phyloP scores from a whole-genome alignment of 805 yeast species.

The Yarrowia sp. region DNA sequence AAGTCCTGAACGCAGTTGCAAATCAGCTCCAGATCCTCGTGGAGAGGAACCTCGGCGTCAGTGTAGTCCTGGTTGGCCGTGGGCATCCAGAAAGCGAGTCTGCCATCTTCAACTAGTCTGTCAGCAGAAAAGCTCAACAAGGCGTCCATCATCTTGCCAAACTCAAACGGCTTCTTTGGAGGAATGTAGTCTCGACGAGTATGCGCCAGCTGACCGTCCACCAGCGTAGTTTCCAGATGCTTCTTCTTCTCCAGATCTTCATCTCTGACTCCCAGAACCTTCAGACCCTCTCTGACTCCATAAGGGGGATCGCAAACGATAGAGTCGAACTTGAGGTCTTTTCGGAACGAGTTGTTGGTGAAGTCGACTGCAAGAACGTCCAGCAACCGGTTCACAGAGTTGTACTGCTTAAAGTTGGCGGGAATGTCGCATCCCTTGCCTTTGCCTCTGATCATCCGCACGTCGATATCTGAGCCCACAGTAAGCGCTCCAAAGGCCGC shows the following conservation, averaged over 20 bases:
- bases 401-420: constrained; percentile 74
- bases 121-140: constrained; percentile 68
- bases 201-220: constrained; percentile 76
- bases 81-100: constrained; percentile 97
- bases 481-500: constrained; percentile 78
- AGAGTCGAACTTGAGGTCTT: constrained; percentile 61
- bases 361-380: constrained; percentile 92
- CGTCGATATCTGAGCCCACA: constrained; percentile 89
- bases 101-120: constrained; percentile 69
- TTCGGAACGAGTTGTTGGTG: constrained; percentile 80
- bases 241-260: constrained; percentile 60
- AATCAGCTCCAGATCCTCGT: constrained; percentile 64
- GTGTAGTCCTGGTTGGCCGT: constrained; percentile 80
- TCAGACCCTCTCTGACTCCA: constrained; percentile 93
- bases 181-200: constrained; percentile 80
- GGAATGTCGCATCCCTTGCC: constrained; percentile 49
- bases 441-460: constrained; percentile 72
- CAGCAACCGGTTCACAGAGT: constrained; percentile 53
- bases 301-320: constrained; percentile 97
- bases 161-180: constrained; percentile 85
- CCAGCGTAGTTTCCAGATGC: constrained; percentile 44
- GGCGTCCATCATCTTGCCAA: constrained; percentile 75
- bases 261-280: constrained; percentile 83
- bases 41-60: constrained; percentile 72
- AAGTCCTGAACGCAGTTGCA: constrained; percentile 83